Conservation (phyloP, 2,329 filamentous ascomycete species). For the Huntiella abstrusa region DNA sequence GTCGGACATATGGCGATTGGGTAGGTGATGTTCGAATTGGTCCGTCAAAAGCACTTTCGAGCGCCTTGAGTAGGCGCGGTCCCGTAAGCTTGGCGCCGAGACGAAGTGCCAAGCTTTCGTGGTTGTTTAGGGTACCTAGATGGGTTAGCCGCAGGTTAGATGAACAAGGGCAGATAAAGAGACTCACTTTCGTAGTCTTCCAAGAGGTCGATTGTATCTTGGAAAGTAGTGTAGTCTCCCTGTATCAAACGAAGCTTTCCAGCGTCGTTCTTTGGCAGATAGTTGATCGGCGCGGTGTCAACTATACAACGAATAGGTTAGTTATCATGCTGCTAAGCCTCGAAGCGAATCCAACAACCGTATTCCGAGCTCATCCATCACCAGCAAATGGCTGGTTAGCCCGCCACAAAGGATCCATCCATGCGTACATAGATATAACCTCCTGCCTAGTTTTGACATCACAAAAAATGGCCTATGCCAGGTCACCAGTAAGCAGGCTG, state of each 20-base stretch:
- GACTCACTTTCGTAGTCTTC: slow-evolving; percentile 52
- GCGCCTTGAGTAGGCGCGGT: slow-evolving; percentile 66
- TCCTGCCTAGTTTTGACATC: too few relatives aligned
- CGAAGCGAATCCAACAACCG: too few relatives aligned
- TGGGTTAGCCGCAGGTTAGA: not conserved
- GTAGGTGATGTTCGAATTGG: slow-evolving; percentile 38
- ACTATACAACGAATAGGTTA: not conserved
- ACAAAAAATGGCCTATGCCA: too few relatives aligned
- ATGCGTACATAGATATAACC: too few relatives aligned
- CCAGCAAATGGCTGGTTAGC: too few relatives aligned
- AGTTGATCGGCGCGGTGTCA: slow-evolving; percentile 26
- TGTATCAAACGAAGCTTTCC: slow-evolving; percentile 32
- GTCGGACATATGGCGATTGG: slow-evolving; percentile 33
- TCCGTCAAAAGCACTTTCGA: slow-evolving; percentile 72
- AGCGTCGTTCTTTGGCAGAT: slow-evolving; percentile 27
- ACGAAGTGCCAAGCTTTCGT: slow-evolving; percentile 73
- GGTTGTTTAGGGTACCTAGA: slow-evolving; percentile 55
- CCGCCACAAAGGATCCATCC: too few relatives aligned
- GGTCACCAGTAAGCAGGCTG: not conserved
- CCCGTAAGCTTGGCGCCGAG: slow-evolving; percentile 68
- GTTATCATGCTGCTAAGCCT: too few relatives aligned
- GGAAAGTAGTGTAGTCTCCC: slow-evolving; percentile 46
- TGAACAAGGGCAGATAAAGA: not conserved
- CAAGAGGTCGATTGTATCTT: slow-evolving; percentile 52
- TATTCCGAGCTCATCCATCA: too few relatives aligned